Base-by-base conservation (phyloP, 768 basidiomycete genomes). In the Trametes coccinea region DNA sequence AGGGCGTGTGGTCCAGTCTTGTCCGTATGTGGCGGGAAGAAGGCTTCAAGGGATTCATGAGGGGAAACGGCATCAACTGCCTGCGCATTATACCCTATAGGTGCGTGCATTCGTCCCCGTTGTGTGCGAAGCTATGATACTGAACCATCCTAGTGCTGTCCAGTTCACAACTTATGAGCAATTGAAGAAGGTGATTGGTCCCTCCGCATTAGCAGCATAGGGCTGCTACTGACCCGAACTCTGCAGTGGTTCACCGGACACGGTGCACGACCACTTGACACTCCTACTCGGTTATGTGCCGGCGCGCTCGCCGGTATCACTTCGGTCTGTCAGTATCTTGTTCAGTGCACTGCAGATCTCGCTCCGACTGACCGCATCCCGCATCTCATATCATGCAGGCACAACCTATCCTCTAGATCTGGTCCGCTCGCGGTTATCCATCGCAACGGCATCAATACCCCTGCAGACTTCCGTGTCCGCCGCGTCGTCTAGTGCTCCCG, bases 231-330 rank as follows among this genome's bases (percentile, higher is more conserved):
- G 43, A 60, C 55, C 59, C 64, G 67, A 67, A 62, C 37, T 5
- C 17, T 64, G 41, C 30, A 92, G 87, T 80, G 87, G 79, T 89
- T 96, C 75, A 86, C 88, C 22, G 70, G 72, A 39, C 77, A 84
- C 70, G 90, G 93, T 13, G 78, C 85, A 11, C 86, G 78, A 70
- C 82, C 88, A 65, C 82, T 99, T 16, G 93, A 97, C 76, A 98
- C 95, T 45, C 91, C 90, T 1, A 89, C 89, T 65, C 84, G 96
- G 58, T 78, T 99, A 44, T 78, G 85, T 1, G 88, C 92, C 56
- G 96, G 96, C 64, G 94, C 93, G 17, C 76, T 96, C 11, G 96
- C 96, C 52, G 96, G 96, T 30, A 92, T 98, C 64, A 90, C 92
- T 8, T 95, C 93, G 61, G 96, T 99, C 64, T 92, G 94, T 94